Evolutionary conservation across 768 basidiomycete species (phyloP).

Genomic region (Suillus hirtellus): DNA sequence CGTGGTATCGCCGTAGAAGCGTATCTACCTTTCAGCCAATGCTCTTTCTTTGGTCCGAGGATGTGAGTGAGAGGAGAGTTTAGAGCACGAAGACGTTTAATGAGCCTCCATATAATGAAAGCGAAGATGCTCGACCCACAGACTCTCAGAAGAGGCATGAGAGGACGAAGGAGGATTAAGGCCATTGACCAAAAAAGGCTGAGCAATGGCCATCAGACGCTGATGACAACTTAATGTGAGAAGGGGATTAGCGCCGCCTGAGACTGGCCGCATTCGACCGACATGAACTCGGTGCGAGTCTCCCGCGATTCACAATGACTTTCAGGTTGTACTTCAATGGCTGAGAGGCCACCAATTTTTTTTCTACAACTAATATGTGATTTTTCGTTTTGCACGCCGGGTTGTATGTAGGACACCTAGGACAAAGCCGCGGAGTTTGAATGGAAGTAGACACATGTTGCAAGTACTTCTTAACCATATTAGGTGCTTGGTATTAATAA

Average conservation of each 20-base stretch:
- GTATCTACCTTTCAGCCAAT: constrained; percentile 35
- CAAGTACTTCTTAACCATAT: neutral
- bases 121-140: constrained; percentile 13
- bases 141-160: constrained; percentile 11
- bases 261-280: neutral
- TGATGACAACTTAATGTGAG: constrained; percentile 1
- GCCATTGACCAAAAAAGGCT: neutral
- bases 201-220: neutral
- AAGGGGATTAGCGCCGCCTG: neutral
- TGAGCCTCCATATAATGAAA: constrained; percentile 21
- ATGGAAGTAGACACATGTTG: neutral
- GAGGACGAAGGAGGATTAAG: neutral
- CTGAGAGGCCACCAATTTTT: neutral
- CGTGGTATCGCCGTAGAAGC: no score
- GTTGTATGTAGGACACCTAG: neutral
- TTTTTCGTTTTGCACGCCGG: neutral
- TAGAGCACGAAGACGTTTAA: constrained; percentile 11
- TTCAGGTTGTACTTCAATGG: neutral
- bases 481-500: no score
- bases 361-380: neutral
- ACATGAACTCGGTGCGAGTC: neutral
- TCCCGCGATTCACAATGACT: neutral
- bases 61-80: constrained; percentile 24
- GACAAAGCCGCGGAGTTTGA: neutral
- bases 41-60: constrained; percentile 34